Conservation (phyloP, 495 filamentous ascomycete genomes). For the Penicillium desertorum region DNA sequence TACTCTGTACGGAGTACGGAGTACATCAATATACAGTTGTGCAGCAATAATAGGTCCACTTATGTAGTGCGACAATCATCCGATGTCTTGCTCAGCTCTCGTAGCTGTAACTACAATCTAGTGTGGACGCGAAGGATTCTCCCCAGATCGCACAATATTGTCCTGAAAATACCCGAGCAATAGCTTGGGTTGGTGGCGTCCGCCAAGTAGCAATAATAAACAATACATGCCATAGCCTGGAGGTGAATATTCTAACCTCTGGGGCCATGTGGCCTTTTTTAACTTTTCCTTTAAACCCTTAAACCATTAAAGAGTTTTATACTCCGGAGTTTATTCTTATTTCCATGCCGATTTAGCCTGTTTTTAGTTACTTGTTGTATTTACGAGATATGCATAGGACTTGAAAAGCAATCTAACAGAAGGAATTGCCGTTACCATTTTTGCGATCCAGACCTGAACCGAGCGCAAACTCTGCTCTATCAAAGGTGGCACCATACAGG, state of each 20-base stretch:
- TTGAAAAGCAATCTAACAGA: neutral
- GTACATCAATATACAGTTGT: too few relatives aligned
- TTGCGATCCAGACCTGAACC: neutral
- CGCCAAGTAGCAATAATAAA: conserved; percentile 7
- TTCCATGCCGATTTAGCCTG: conserved; percentile 1
- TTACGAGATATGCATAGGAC: neutral
- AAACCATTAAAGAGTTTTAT: neutral
- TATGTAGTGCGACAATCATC: neutral
- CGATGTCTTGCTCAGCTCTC: neutral
- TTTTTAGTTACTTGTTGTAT: neutral
- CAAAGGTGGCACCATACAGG: neutral
- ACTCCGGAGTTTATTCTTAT: neutral
- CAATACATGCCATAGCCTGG: neutral
- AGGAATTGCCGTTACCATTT: neutral
- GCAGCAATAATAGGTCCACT: too few relatives aligned
- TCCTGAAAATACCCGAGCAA: neutral
- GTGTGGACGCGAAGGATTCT: too few relatives aligned
- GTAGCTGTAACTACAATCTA: neutral
- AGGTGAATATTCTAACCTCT: neutral
- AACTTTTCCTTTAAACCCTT: neutral
- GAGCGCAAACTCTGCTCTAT: neutral
- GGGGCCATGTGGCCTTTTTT: neutral
- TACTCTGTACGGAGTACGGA: neutral
- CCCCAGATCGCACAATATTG: too few relatives aligned
- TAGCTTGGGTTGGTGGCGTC: conserved; percentile 1